Conservation (phyloP, 495 filamentous ascomycete species). For the Daldinia childiae region DNA sequence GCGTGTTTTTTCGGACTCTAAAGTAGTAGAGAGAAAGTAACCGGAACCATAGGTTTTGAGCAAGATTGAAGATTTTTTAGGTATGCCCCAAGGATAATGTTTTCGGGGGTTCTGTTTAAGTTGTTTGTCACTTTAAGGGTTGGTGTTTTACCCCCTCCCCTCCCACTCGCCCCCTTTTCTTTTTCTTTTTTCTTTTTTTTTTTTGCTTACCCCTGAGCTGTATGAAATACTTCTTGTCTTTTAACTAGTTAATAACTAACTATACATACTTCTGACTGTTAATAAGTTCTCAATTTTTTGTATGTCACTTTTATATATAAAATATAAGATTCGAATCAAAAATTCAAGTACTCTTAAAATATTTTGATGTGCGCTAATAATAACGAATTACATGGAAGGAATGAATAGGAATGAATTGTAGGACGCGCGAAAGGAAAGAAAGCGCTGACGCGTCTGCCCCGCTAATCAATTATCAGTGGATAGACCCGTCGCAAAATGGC, state of each 20-base stretch:
- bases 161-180: too few species aligned
- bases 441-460: neutral
- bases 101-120: neutral
- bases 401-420: constrained; percentile 2
- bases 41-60: neutral
- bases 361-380: neutral
- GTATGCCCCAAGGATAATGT: neutral
- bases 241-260: too few species aligned
- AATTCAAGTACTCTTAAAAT: neutral
- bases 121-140: neutral
- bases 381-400: neutral
- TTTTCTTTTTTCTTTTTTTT: neutral
- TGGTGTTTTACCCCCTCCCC: neutral
- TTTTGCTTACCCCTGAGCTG: neutral
- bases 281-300: neutral
- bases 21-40: neutral
- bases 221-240: neutral
- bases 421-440: neutral
- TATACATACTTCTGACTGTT: neutral
- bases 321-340: too few species aligned
- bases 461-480: neutral
- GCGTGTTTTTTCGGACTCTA: neutral
- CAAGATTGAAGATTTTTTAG: neutral
- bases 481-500: neutral
- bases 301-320: too few species aligned